These are phyloP conservation scores for Colletotrichum lindemuthianum DNA, from an alignment of 2,329 filamentous ascomycete genomes.

Conservation along the genomic window DNA sequence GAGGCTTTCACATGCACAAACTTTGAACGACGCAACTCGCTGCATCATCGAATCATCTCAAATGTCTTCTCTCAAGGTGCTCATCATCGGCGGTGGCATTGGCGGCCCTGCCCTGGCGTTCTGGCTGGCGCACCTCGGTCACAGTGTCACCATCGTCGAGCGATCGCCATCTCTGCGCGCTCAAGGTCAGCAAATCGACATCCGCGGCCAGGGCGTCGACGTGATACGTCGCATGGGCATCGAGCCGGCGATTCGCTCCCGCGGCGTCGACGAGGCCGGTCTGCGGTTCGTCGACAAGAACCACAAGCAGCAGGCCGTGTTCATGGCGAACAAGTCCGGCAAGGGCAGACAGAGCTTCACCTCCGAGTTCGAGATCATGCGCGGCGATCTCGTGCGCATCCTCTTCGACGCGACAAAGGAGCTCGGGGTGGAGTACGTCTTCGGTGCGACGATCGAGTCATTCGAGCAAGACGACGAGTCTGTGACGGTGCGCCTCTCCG, in stretches of 20 bases:
- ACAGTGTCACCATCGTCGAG: constrained; percentile 56
- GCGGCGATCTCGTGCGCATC: constrained; percentile 63
- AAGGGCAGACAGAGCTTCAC: constrained; percentile 57
- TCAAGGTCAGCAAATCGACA: constrained; percentile 57
- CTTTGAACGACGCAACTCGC: neutral
- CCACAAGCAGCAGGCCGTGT: constrained; percentile 50
- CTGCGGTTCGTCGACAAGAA: constrained; percentile 54
- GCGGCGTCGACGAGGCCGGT: constrained; percentile 58
- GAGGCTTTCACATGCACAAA: neutral
- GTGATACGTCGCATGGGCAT: constrained; percentile 53
- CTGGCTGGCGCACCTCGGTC: constrained; percentile 50
- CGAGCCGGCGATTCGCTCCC: constrained; percentile 46
- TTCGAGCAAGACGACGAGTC: constrained; percentile 45
- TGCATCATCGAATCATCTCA: neutral
- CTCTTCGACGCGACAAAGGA: constrained; percentile 54
- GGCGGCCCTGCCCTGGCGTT: constrained; percentile 55
- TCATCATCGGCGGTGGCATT: constrained; percentile 59
- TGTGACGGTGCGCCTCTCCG: constrained; percentile 53
- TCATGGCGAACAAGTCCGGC: constrained; percentile 52
- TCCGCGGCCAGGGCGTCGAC: constrained; percentile 53
- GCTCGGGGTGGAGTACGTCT: constrained; percentile 41
- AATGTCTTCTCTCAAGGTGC: constrained; percentile 52
- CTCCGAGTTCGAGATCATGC: constrained; percentile 69
- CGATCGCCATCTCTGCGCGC: constrained; percentile 48
- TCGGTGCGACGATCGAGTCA: constrained; percentile 40